Evolutionary conservation across 176 grass and related monocot genomes (phyloP).

Genomic region (Dendrocalamus sinicus): DNA sequence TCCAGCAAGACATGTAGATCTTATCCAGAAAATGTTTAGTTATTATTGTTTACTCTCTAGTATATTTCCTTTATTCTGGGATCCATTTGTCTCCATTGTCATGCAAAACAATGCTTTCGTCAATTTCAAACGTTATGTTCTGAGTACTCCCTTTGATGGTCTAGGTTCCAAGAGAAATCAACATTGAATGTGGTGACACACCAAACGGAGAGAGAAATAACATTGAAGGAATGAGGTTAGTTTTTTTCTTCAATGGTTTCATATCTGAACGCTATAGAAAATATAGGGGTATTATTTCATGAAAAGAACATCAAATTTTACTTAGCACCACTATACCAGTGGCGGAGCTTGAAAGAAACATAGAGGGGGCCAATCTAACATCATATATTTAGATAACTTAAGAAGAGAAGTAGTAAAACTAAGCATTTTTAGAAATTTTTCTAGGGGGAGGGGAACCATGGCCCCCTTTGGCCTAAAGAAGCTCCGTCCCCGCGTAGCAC

Average conservation of each 20-base stretch:
- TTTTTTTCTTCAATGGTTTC: constrained; percentile 21
- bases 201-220: constrained; percentile 52
- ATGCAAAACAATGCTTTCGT: background rate
- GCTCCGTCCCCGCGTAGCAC: background rate
- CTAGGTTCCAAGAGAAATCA: constrained; percentile 70
- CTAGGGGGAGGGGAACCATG: background rate
- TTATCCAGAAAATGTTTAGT: background rate
- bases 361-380: background rate
- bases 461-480: background rate
- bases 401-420: background rate
- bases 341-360: background rate
- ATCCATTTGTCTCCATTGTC: constrained; percentile 23
- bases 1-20: constrained; percentile 5
- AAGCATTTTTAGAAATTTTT: background rate
- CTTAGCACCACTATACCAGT: background rate
- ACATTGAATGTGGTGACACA: constrained; percentile 61
- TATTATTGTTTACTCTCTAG: background rate
- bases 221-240: constrained; percentile 34
- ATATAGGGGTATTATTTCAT: constrained; percentile 31
- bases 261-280: constrained; percentile 12
- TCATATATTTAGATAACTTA: background rate
- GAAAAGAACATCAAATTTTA: background rate
- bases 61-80: constrained; percentile 26
- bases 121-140: constrained; percentile 23
- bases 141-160: constrained; percentile 38